These are phyloP conservation scores for Rhododendron griersonianum DNA, from an alignment of 148 eudicot species.

Conservation along the genomic window DNA sequence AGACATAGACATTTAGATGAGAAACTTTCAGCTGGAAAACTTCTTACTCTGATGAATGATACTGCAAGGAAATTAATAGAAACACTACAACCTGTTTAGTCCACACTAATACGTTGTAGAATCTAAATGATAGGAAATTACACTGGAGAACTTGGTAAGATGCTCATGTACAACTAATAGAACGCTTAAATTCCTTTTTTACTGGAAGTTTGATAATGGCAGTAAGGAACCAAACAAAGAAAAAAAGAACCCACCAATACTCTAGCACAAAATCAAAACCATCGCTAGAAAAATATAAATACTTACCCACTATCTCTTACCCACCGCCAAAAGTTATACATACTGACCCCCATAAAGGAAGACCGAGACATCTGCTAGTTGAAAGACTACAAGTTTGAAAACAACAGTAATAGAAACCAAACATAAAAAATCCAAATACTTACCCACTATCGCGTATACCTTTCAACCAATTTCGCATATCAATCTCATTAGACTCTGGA, in stretches of 20 bases:
- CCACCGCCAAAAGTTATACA: neutral
- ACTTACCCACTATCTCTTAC: neutral
- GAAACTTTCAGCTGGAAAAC: neutral
- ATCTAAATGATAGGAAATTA: neutral
- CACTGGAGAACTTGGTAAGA: neutral
- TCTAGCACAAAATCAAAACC: neutral
- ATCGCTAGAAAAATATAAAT: neutral
- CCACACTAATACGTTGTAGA: neutral
- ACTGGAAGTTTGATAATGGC: neutral
- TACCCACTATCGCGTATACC: slow-evolving; percentile 99
- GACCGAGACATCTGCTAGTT: neutral
- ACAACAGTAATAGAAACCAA: neutral
- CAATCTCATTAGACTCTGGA: slow-evolving; percentile 71
- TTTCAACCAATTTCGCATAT: slow-evolving; percentile 88
- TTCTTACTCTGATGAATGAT: neutral
- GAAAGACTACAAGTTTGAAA: neutral
- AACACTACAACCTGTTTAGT: neutral
- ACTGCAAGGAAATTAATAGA: neutral
- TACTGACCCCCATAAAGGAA: neutral
- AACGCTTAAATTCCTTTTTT: neutral
- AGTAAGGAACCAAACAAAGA: neutral
- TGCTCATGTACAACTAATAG: neutral
- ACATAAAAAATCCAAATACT: slow-evolving; percentile 17
- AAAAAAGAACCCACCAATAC: neutral
- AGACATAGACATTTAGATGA: neutral